Conservation (phyloP, 441 rosid species). For the Daphne laureola region DNA sequence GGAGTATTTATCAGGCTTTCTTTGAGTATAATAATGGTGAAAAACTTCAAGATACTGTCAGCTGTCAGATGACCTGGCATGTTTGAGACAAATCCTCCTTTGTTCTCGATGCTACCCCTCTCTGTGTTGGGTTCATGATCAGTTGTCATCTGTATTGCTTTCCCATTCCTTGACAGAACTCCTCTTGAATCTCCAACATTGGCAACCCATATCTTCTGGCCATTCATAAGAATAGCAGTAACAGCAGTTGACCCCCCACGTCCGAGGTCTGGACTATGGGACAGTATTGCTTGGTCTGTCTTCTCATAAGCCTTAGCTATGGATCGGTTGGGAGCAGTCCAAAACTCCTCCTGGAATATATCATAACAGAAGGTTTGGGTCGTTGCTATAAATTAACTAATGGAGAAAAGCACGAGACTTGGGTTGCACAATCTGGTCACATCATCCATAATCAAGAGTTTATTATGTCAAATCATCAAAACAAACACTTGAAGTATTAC, state of each 20-base stretch:
- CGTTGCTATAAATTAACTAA: background rate
- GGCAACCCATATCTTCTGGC: constrained; percentile 49
- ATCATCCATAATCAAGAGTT: no score
- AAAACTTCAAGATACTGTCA: background rate
- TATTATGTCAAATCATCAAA: background rate
- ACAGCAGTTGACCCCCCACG: constrained; percentile 73
- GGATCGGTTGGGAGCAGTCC: constrained; percentile 40
- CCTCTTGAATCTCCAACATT: constrained; percentile 72
- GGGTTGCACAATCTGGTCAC: no score
- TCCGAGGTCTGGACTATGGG: constrained; percentile 48
- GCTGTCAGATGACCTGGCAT: constrained; percentile 44
- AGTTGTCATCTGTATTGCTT: constrained; percentile 36
- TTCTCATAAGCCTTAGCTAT: constrained; percentile 52
- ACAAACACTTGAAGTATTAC: background rate
- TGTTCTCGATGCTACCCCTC: constrained; percentile 47
- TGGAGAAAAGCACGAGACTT: background rate
- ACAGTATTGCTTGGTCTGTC: constrained; percentile 54
- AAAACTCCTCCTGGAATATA: constrained; percentile 49
- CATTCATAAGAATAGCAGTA: constrained; percentile 54
- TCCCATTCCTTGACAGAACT: constrained; percentile 42
- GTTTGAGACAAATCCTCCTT: constrained; percentile 67
- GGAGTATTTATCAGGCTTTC: no score
- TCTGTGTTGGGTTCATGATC: constrained; percentile 65
- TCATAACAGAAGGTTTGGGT: background rate
- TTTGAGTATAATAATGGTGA: no score